Evolutionary conservation across 73 alveolate species (phyloP).

Genomic region (Uronychia setigera): DNA sequence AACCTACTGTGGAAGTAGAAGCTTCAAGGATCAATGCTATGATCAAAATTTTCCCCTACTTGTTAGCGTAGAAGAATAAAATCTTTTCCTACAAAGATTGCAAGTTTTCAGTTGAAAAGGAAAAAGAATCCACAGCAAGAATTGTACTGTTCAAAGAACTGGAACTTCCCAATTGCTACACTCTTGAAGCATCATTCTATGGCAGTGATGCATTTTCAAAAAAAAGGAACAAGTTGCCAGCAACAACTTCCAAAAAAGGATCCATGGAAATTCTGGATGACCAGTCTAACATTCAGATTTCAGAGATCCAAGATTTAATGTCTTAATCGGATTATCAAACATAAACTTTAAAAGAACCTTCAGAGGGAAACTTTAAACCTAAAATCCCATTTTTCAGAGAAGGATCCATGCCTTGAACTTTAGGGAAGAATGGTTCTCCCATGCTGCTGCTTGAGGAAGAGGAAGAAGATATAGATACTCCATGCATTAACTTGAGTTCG

Average conservation of each 20-base stretch:
- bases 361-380: too few relatives aligned
- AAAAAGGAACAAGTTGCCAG: neutral
- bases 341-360: too few relatives aligned
- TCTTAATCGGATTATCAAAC: too few relatives aligned
- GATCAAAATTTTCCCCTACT: conserved; percentile 22
- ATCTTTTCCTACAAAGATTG: conserved; percentile 36
- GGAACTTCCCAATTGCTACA: conserved; percentile 41
- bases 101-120: conserved; percentile 25
- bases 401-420: too few relatives aligned
- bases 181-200: conserved; percentile 54
- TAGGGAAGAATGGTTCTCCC: neutral
- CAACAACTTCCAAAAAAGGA: too few relatives aligned
- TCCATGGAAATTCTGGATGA: too few relatives aligned
- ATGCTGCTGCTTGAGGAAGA: neutral
- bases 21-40: conserved; percentile 6
- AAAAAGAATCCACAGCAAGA: conserved; percentile 60
- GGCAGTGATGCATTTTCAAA: conserved; percentile 6
- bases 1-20: conserved; percentile 12
- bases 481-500: neutral
- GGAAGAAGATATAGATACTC: neutral
- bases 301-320: too few relatives aligned
- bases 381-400: too few relatives aligned
- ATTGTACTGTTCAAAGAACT: conserved; percentile 49
- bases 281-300: too few relatives aligned
- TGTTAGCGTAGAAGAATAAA: conserved; percentile 3